Evolutionary conservation across 2,329 filamentous ascomycete species (phyloP), one percentile per base, ranked within the genome.

Genomic region (Claviceps sp.): DNA sequence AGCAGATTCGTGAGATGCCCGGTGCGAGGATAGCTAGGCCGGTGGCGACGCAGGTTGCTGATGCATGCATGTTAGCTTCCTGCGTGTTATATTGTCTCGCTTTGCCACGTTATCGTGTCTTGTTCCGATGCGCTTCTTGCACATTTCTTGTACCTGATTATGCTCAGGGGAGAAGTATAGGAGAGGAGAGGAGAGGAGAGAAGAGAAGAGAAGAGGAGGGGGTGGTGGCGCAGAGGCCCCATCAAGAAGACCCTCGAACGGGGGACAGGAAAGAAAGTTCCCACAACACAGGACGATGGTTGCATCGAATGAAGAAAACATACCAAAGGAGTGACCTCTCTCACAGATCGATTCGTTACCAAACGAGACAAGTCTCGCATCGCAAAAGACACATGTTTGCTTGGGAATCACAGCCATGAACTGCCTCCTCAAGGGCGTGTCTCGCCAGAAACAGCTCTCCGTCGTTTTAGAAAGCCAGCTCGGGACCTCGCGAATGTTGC

Each of bases 1-100:
- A 74, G 50, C 78, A 82, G 3, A 72, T 71, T 37, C 72, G 68
- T 0, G 77, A 79, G 46, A 75, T 68, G 2, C 74, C 75, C 0
- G 78, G 78, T 1, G 68, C 71, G 53, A 77, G 66, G 55, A 82
- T 77, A 13, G 77, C 73, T 7, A 81, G 62, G 1, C 76, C 74
- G 0, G 74, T 78, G 1, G 73, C 71, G 0, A 73, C 73, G 53
- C 78, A 81, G 1, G 68, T 73, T n/a, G 73, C 75, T 77, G 26
- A 20, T n/a, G 9, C 8, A 20, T n/a, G 9, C 8, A 14, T 6
- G 17, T 11, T 9, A 37, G 29, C 26, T 40, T 16, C 29, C 29
- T 34, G 29, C 9, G 29, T 34, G 9, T 11, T 11, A 34, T 11
- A 4, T 34, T 11, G 29, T 34, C 29, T 34, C 29, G 29, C 9